Conservation (phyloP, 495 filamentous ascomycete species). For the Daldinia caldariorum region DNA sequence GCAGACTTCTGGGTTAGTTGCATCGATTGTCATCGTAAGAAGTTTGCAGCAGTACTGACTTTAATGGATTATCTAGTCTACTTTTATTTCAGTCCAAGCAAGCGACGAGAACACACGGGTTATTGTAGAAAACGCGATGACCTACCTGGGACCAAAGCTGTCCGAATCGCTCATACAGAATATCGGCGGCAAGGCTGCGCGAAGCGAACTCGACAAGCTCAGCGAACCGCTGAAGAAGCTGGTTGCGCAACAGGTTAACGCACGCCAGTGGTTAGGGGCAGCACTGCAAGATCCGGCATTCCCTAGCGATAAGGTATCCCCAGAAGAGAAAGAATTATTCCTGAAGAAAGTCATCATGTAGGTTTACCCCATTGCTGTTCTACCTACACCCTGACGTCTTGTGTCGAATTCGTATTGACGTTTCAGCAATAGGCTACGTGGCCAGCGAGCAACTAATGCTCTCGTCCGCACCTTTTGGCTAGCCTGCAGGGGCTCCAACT, state of each 20-base stretch:
- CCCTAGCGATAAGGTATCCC: constrained; percentile 69
- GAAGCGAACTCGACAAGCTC: constrained; percentile 81
- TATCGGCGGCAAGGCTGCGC: constrained; percentile 75
- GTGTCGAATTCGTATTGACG: constrained; percentile 24
- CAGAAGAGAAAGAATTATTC: constrained; percentile 69
- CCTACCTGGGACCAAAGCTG: constrained; percentile 68
- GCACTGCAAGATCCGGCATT: constrained; percentile 65
- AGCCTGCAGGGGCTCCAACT: constrained; percentile 72
- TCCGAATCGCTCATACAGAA: constrained; percentile 70
- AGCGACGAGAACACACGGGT: constrained; percentile 53
- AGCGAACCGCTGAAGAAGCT: constrained; percentile 81
- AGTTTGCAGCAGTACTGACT: constrained; percentile 35
- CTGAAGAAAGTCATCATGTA: constrained; percentile 67
- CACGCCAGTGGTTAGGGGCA: constrained; percentile 68
- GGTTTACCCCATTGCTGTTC: constrained; percentile 28
- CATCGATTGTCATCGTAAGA: constrained; percentile 18
- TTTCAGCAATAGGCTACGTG: constrained; percentile 63
- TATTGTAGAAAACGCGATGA: constrained; percentile 63
- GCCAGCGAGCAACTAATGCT: constrained; percentile 66
- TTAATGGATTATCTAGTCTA: constrained; percentile 54
- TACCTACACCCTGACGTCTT: neutral
- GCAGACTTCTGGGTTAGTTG: constrained; percentile 80
- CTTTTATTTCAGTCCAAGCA: constrained; percentile 58
- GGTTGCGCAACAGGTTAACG: constrained; percentile 68
- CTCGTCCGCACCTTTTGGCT: constrained; percentile 76